Conservation (phyloP, 108 stramenopile genomes). For the Tribonema minus region DNA sequence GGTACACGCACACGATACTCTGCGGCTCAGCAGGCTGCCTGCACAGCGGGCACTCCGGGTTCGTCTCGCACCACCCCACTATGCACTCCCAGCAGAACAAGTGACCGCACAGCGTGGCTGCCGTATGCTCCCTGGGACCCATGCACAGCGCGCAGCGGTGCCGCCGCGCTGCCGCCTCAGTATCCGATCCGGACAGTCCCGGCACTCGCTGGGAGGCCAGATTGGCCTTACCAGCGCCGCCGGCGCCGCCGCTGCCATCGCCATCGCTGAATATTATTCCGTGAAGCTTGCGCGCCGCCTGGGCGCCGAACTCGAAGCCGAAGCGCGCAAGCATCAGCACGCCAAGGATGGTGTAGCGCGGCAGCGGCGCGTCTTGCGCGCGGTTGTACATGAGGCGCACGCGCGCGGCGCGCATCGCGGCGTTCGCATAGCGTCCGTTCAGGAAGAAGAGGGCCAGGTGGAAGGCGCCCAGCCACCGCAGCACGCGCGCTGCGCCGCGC, state of each 20-base stretch:
- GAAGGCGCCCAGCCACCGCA: constrained; percentile 16
- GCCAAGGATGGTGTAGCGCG: constrained; percentile 27
- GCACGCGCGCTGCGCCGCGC: not conserved
- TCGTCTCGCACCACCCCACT: constrained; percentile 40
- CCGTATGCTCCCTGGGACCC: constrained; percentile 12
- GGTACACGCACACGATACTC: constrained; percentile 26
- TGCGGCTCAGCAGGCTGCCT: constrained; percentile 21
- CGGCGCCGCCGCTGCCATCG: not conserved
- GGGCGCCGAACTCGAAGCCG: constrained; percentile 15
- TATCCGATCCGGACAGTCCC: no score
- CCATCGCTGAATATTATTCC: no score
- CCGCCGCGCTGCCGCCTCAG: no score
- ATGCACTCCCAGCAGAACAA: constrained; percentile 50
- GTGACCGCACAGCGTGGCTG: constrained; percentile 42
- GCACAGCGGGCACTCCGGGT: constrained; percentile 46
- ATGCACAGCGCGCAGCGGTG: constrained; percentile 46
- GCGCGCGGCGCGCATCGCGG: constrained; percentile 25
- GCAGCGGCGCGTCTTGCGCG: constrained; percentile 1
- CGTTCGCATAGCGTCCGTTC: constrained; percentile 15
- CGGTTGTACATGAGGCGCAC: constrained; percentile 32
- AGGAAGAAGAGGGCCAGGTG: constrained; percentile 34
- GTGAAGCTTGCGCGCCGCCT: not conserved
- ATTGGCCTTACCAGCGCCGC: no score
- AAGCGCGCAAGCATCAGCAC: constrained; percentile 19
- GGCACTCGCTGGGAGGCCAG: no score